phyloP scores from a whole-genome alignment of 306 rosid genomes.

The Bauhinia variegata region DNA sequence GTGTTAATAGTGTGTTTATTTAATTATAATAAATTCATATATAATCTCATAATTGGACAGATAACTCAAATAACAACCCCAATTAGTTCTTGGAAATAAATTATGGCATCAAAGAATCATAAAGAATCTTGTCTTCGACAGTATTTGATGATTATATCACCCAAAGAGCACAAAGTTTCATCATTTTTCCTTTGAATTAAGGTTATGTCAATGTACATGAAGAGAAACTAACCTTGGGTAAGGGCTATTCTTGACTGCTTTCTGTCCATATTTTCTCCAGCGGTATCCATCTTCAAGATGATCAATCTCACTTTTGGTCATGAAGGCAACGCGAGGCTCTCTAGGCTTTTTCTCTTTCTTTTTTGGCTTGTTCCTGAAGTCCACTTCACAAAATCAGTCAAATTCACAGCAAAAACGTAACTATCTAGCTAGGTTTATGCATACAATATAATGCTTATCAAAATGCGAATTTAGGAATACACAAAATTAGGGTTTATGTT shows the following conservation, averaged over 20 bases:
- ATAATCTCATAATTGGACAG: background rate
- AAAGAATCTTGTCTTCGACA: too few relatives aligned
- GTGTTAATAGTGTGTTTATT: too few relatives aligned
- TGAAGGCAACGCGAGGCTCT: slow-evolving; percentile 63
- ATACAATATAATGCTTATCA: background rate
- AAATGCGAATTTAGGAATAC: slow-evolving; percentile 4
- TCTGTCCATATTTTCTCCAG: slow-evolving; percentile 87
- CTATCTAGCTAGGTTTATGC: background rate
- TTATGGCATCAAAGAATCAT: background rate
- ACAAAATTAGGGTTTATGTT: slow-evolving; percentile 40
- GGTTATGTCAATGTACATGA: background rate
- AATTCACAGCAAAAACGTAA: slow-evolving; percentile 24
- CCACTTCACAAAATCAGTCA: slow-evolving; percentile 30
- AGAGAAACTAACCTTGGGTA: slow-evolving; percentile 58
- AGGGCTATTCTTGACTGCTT: slow-evolving; percentile 78
- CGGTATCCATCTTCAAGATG: slow-evolving; percentile 77
- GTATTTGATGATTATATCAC: too few relatives aligned
- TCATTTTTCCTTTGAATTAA: slow-evolving; percentile 8
- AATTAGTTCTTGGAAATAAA: background rate
- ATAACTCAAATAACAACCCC: background rate
- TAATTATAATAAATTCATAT: too few relatives aligned
- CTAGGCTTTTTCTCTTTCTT: slow-evolving; percentile 61
- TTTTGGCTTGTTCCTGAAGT: slow-evolving; percentile 55
- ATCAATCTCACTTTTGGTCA: slow-evolving; percentile 76
- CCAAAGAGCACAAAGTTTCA: background rate